These are phyloP conservation scores for Leccinum ponderosum DNA, from an alignment of 1,284 basidiomycete genomes.

Conservation along the genomic window DNA sequence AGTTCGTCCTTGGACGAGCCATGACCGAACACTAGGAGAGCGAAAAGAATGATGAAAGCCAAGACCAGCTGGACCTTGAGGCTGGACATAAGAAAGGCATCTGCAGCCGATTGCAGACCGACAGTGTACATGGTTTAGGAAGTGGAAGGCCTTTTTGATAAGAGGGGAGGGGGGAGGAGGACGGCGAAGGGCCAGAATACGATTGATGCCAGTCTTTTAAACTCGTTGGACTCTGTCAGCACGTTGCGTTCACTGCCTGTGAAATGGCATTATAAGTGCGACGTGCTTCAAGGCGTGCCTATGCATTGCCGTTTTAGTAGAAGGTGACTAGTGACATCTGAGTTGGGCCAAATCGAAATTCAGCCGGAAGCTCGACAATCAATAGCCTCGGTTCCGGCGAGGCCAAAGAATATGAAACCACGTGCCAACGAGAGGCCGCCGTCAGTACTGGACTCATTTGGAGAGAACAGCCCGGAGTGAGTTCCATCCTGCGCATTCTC, in stretches of 20 bases:
- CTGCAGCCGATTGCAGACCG: conserved; percentile 58
- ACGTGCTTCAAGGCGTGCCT: conserved; percentile 29
- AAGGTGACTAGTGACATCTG: conserved; percentile 1
- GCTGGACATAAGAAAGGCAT: conserved; percentile 57
- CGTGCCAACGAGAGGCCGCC: conserved; percentile 19
- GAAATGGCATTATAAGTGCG: conserved; percentile 25
- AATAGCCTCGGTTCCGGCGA: conserved; percentile 25
- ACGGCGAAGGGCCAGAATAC: conserved; percentile 21
- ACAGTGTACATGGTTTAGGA: conserved; percentile 46
- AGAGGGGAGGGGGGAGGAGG: conserved; percentile 9
- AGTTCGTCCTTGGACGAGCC: conserved; percentile 41
- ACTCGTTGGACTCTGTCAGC: conserved; percentile 7
- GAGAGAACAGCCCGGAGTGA: conserved; percentile 11
- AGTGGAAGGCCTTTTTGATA: conserved; percentile 24
- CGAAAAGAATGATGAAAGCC: conserved; percentile 54
- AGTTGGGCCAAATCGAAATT: conserved; percentile 17
- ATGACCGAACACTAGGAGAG: conserved; percentile 47
- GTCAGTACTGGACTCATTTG: conserved; percentile 12
- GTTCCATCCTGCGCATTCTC: conserved; percentile 5
- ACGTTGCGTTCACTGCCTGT: conserved; percentile 25
- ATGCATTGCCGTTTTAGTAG: conserved; percentile 14
- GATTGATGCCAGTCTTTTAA: conserved; percentile 31
- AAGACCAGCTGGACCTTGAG: conserved; percentile 54
- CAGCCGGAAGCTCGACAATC: conserved; percentile 22
- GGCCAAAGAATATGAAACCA: conserved; percentile 15